A percentile compares a stretch with the other conserved stretches of the same genome.
phyloP scores from a whole-genome alignment of 2,329 filamentous ascomycete species.

The Fusarium ramigenum region DNA sequence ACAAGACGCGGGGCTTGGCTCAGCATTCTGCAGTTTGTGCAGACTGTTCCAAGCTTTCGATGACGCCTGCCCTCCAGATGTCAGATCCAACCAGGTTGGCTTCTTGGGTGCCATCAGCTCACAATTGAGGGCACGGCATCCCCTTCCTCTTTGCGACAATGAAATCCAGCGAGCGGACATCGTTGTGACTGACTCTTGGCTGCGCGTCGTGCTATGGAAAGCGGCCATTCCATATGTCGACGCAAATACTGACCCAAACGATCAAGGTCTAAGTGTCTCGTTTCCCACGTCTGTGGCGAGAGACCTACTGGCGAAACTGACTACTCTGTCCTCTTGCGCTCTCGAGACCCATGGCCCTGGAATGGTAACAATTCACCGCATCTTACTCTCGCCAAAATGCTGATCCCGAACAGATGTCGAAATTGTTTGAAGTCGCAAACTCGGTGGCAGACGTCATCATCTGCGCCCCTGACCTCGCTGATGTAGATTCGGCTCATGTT shows the following conservation, averaged over 20 bases:
- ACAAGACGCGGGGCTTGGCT: neutral
- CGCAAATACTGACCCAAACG: slow-evolving; percentile 9
- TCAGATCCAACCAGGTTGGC: slow-evolving; percentile 1
- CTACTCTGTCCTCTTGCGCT: slow-evolving; percentile 11
- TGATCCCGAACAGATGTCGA: slow-evolving; percentile 2
- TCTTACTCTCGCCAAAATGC: neutral
- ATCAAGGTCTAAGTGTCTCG: slow-evolving; percentile 14
- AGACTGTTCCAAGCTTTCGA: slow-evolving; percentile 20
- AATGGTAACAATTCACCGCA: neutral
- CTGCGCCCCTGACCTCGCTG: slow-evolving; percentile 20
- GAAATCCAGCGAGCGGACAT: slow-evolving; percentile 17
- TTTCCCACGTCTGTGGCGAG: slow-evolving; percentile 19
- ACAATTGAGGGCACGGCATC: neutral
- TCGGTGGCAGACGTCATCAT: slow-evolving; percentile 23
- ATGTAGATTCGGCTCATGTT: neutral
- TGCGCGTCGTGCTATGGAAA: slow-evolving; percentile 22
- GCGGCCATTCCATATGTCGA: slow-evolving; percentile 14
- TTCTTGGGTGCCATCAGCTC: slow-evolving; percentile 15
- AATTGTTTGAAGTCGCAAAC: slow-evolving; percentile 25
- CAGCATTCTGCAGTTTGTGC: slow-evolving; percentile 21
- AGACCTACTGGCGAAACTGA: slow-evolving; percentile 10
- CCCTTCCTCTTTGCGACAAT: slow-evolving; percentile 7
- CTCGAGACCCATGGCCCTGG: slow-evolving; percentile 20
- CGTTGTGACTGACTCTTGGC: slow-evolving; percentile 19
- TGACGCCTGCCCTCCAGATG: slow-evolving; percentile 10